These are phyloP conservation scores for Peronospora farinosa DNA, from an alignment of 352 stramenopile genomes.

Conservation along the genomic window DNA sequence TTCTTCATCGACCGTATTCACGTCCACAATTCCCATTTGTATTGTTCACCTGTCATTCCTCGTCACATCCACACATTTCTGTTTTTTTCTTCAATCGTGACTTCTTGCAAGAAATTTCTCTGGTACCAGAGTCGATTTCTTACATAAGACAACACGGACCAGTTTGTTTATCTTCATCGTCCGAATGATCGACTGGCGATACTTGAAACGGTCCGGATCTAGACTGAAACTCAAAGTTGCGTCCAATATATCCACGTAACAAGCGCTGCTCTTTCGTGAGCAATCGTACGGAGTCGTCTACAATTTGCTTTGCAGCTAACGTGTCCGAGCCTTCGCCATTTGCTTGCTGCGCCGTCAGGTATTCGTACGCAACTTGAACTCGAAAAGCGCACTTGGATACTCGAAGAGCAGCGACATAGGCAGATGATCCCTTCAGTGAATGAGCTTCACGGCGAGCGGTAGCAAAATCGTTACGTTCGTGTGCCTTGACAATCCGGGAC, in stretches of 20 bases:
- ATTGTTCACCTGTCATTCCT: no score
- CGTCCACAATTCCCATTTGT: no score
- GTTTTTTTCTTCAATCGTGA: no score
- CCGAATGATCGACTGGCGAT: slow-evolving; percentile 1
- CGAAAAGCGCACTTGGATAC: slow-evolving; percentile 72
- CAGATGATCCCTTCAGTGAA: slow-evolving; percentile 71
- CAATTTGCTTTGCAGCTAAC: slow-evolving; percentile 22
- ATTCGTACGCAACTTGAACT: slow-evolving; percentile 61
- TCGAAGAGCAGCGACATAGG: slow-evolving; percentile 64
- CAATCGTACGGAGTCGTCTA: slow-evolving; percentile 37
- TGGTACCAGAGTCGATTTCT: neutral
- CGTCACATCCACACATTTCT: no score
- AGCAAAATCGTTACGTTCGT: slow-evolving; percentile 38
- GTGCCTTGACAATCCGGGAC: slow-evolving; percentile 37
- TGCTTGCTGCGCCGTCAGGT: slow-evolving; percentile 26
- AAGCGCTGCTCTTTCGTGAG: slow-evolving; percentile 54
- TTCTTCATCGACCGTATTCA: no score
- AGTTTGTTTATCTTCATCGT: slow-evolving; percentile 14
- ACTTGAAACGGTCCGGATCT: slow-evolving; percentile 2
- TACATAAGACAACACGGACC: slow-evolving; percentile 25
- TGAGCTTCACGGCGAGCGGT: slow-evolving; percentile 56
- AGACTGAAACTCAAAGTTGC: slow-evolving; percentile 61
- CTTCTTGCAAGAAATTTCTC: no score
- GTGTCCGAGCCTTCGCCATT: slow-evolving; percentile 23
- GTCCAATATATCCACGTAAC: slow-evolving; percentile 60